Evolutionary conservation across 768 basidiomycete genomes (phyloP), one percentile per base, ranked within the genome.

Genomic region (Tricholoma sp.): DNA sequence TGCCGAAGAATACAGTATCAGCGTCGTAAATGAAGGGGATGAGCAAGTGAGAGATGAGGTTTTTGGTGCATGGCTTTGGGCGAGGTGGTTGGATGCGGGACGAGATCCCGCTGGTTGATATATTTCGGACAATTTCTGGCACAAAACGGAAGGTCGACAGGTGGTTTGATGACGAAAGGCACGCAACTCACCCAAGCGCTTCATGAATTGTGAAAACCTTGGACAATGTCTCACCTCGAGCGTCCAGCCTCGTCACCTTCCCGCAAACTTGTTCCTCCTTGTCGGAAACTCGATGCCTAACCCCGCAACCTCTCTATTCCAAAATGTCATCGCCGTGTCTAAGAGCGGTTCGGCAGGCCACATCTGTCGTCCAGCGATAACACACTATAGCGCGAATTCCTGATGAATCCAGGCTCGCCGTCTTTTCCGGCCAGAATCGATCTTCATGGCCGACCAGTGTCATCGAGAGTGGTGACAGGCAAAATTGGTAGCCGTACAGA

Each of bases 51-150:
- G 4, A 86, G 56, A 14, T 75, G 57, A 1, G 66, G 60, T 3
- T 68, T 58, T 52, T 74, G 64, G 55, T 79, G 62, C 0, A 63
- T 62, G 19, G 85, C 66, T 2, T 56, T 63, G 0, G 83, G 77
- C n/a, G 66, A 57, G 2, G 75, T 73, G 18, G 72, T 56, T 0
- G 74, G 64, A 58, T 76, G 67, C 1, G 83, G 71, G n/a, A 71
- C 63, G 9, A 87, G 69, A 10, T 83, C 74, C 11, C 83, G 79
- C 37, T 79, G 65, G 52, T 77, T 84, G 63, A 86, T 87, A 57
- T 88, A 88, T 62, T 87, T 88, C 10, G 85, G 86, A 63, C 85
- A 87, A 57, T 85, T 85, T 46, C 86, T 86, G 47, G n/a, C 7
- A 3, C 35, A 5, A 37, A 19, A 29, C 9, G 39, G 8, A 16